These are phyloP conservation scores for Vaccinium macrocarpon DNA, from an alignment of 148 eudicot species.

Conservation along the genomic window DNA sequence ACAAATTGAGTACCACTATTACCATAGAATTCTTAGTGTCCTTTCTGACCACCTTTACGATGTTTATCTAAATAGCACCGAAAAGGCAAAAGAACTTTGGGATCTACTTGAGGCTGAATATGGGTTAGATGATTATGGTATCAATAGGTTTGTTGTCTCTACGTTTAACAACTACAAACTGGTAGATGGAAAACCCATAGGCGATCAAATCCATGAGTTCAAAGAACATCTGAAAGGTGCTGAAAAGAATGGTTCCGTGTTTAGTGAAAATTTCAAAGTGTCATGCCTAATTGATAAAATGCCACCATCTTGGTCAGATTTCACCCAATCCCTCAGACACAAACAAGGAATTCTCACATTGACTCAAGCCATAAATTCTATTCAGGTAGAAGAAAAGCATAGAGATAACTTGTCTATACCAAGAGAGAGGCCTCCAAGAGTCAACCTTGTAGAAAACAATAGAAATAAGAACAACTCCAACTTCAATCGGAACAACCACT, in stretches of 20 bases:
- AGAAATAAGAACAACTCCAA: not conserved
- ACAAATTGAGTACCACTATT: not conserved
- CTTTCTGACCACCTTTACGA: not conserved
- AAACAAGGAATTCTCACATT: conserved; percentile 1
- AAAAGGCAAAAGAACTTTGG: not conserved
- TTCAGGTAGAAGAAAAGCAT: not conserved
- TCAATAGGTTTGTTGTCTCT: not conserved
- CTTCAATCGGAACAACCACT: not conserved
- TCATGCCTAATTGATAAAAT: conserved; percentile 8
- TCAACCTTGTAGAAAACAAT: not conserved
- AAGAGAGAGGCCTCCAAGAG: not conserved
- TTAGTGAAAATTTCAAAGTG: conserved; percentile 8
- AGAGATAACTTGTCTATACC: too few species aligned
- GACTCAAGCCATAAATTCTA: not conserved
- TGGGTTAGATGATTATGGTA: not conserved
- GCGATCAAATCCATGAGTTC: conserved; percentile 1
- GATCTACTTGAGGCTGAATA: not conserved
- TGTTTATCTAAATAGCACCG: not conserved
- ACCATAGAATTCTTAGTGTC: not conserved
- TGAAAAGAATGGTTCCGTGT: too few species aligned
- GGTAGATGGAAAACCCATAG: not conserved
- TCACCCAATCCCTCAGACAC: not conserved
- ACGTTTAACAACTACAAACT: conserved; percentile 1
- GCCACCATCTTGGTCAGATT: not conserved
- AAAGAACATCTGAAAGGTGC: not conserved